Base-by-base conservation (phyloP, 164 flowering plant species). In the Saururus chinensis region DNA sequence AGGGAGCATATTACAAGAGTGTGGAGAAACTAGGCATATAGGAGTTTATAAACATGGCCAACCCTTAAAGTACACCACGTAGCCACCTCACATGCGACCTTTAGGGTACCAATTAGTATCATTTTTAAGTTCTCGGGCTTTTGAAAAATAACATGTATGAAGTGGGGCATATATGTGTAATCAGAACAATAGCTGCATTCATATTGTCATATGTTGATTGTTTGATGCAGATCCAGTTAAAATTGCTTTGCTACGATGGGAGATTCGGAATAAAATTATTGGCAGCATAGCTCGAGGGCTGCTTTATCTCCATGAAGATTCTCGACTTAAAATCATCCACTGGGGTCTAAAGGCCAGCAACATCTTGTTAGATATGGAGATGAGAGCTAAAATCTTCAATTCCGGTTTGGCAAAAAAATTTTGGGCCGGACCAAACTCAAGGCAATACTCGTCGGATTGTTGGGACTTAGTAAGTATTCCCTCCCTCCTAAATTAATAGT, bases 401-500 rank as follows among this genome's bases (percentile, higher is more conserved):
- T 76, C 73, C 54, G 80, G 80, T 19, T 19, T 76, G 55, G 80
- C 80, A 52, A 76, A 57, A n/a, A 53, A 59, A 52, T 21, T 65
- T 73, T 37, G 66, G 13, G 25, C 60, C 40, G 3, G 73, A 73
- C 23, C 66, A 80, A 30, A 63, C 59, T 48, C 65, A 53, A 57
- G 77, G 60, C 14, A 70, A 58, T 14, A 75, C 81, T 1, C 61
- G 19, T 5, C 55, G 70, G 61, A 51, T 75, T 23, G 74, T 62
- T 26, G 80, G 83, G 16, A 80, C 83, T 19, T 77, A 51, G 81
- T 80, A 67, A 73, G 82, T 62, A 37, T 19, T 9, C 16, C 4
- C n/a, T n/a, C n/a, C n/a, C n/a, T n/a, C n/a, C n/a, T n/a, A n/a
- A n/a, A n/a, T n/a, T n/a, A n/a, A n/a, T n/a, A n/a, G n/a, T n/a